Evolutionary conservation across 2,329 filamentous ascomycete species (phyloP).

Genomic region (Aspergillus brunneoviolaceus): DNA sequence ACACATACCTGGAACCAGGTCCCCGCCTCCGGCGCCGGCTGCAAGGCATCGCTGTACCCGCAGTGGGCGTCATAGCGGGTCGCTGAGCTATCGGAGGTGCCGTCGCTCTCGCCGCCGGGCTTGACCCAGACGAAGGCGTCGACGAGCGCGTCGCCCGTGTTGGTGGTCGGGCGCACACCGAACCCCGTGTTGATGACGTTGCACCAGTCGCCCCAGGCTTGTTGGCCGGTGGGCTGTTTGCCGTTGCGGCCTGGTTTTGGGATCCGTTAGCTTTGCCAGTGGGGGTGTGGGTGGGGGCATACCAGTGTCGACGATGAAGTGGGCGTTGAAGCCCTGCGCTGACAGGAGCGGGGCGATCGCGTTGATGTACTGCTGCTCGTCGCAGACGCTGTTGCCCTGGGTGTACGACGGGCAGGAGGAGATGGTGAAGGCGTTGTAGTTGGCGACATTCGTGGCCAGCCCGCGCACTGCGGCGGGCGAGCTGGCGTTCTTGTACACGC

Average conservation of each 20-base stretch:
- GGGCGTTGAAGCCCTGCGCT: slow-evolving; percentile 51
- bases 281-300: slow-evolving; percentile 13
- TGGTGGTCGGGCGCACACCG: slow-evolving; percentile 61
- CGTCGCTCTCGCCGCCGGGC: slow-evolving; percentile 60
- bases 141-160: slow-evolving; percentile 58
- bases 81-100: slow-evolving; percentile 51
- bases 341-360: slow-evolving; percentile 51
- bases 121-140: slow-evolving; percentile 73
- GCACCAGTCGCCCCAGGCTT: slow-evolving; percentile 66
- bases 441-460: slow-evolving; percentile 58
- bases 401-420: slow-evolving; percentile 48
- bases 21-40: background rate
- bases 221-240: slow-evolving; percentile 58
- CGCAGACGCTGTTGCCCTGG: slow-evolving; percentile 50
- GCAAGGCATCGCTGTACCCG: slow-evolving; percentile 38
- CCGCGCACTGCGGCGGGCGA: slow-evolving; percentile 52
- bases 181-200: slow-evolving; percentile 65
- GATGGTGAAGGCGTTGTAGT: slow-evolving; percentile 58
- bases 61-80: slow-evolving; percentile 57
- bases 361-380: slow-evolving; percentile 55
- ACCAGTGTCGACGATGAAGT: slow-evolving; percentile 57
- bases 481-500: slow-evolving; percentile 49
- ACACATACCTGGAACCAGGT: background rate
- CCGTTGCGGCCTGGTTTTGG: slow-evolving; percentile 55
- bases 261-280: background rate